Evolutionary conservation across 306 rosid species (phyloP).

Genomic region (Prunus mira): DNA sequence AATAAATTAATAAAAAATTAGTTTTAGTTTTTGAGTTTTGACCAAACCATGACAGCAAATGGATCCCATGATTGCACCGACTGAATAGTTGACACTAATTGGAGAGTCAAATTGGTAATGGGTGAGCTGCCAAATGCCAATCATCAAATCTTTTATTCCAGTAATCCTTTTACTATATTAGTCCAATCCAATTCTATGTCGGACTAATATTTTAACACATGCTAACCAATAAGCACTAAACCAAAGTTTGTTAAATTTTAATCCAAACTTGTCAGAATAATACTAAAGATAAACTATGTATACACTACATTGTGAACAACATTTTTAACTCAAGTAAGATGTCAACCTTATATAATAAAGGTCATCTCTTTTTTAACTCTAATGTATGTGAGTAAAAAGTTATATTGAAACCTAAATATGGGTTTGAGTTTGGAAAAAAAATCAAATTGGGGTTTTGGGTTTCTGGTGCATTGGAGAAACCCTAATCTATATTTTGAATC

Average conservation of each 20-base stretch:
- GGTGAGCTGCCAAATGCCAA: conserved; percentile 17
- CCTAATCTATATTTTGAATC: too few species aligned
- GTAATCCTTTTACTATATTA: not conserved
- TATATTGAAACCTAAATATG: too few species aligned
- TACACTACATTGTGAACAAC: not conserved
- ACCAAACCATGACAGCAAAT: not conserved
- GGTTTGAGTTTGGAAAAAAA: too few species aligned
- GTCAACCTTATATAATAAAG: too few species aligned
- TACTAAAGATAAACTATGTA: not conserved
- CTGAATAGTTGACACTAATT: not conserved
- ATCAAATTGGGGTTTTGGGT: too few species aligned
- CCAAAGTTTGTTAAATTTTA: too few species aligned
- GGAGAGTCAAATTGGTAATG: conserved; percentile 5
- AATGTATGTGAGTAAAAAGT: too few species aligned
- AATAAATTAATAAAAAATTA: not conserved
- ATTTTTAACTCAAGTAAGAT: too few species aligned
- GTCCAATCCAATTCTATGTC: not conserved
- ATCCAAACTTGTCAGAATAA: too few species aligned
- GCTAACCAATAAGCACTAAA: too few species aligned
- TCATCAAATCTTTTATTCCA: not conserved
- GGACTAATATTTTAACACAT: not conserved
- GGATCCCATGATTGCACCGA: conserved; percentile 18
- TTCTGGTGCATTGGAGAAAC: too few species aligned
- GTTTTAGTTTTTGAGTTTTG: not conserved
- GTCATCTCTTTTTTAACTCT: too few species aligned